Conservation (phyloP, 1,139 yeast genomes). For the Protomyces macrosporus region DNA sequence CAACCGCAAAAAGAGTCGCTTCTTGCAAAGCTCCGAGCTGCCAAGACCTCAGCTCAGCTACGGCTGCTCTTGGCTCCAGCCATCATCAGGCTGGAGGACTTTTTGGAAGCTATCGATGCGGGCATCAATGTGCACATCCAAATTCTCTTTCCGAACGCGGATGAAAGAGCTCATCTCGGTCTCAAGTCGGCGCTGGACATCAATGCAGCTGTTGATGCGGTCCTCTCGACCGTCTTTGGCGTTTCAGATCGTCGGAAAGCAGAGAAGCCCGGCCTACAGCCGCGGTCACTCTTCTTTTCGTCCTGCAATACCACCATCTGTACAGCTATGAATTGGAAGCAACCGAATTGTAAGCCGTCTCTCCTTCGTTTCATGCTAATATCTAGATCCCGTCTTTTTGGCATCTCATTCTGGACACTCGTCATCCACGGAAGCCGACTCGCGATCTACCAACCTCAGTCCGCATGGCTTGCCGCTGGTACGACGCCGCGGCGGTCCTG, state of each 20-base stretch:
- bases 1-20: background rate
- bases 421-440: slow-evolving; percentile 34
- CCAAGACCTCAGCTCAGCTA: background rate
- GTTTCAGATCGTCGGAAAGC: slow-evolving; percentile 47
- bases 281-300: slow-evolving; percentile 55
- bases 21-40: background rate
- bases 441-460: slow-evolving; percentile 30
- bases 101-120: slow-evolving; percentile 52
- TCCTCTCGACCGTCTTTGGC: slow-evolving; percentile 66
- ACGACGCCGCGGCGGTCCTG: slow-evolving; percentile 39
- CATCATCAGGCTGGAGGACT: slow-evolving; percentile 38
- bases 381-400: slow-evolving; percentile 23
- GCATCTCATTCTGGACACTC: slow-evolving; percentile 3
- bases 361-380: slow-evolving; percentile 33
- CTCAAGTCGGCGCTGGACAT: slow-evolving; percentile 45
- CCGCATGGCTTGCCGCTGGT: slow-evolving; percentile 39
- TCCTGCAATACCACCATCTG: slow-evolving; percentile 85
- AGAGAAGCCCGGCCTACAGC: background rate
- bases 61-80: slow-evolving; percentile 3
- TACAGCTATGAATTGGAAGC: slow-evolving; percentile 93
- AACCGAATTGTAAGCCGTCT: slow-evolving; percentile 82
- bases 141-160: slow-evolving; percentile 71
- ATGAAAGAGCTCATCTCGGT: slow-evolving; percentile 52
- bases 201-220: slow-evolving; percentile 68
- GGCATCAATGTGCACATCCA: slow-evolving; percentile 69